phyloP scores from a whole-genome alignment of 768 basidiomycete species.

The Xerocomellus chrysenteron region DNA sequence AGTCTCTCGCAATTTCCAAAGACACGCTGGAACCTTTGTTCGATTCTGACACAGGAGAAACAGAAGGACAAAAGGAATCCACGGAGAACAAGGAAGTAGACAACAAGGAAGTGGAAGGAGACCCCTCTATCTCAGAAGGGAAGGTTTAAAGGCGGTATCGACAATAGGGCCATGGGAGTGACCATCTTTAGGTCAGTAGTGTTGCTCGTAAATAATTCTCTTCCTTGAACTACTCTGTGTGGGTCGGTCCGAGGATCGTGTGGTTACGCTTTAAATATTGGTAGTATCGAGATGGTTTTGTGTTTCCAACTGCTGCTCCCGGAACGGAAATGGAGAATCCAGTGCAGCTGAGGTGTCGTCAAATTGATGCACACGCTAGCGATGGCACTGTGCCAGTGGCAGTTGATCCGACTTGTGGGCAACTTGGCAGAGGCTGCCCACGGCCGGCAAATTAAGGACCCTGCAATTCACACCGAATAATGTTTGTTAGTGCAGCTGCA shows the following conservation, averaged over 20 bases:
- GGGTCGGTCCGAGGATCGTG: no score
- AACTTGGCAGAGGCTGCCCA: background rate
- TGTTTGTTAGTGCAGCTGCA: background rate
- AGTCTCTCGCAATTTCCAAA: slow-evolving; percentile 18
- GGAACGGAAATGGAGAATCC: background rate
- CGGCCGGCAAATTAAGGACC: background rate
- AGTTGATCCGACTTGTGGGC: background rate
- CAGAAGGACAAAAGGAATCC: background rate
- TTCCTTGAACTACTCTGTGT: background rate
- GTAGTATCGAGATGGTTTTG: background rate
- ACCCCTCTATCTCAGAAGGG: slow-evolving; percentile 2
- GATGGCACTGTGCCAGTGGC: no score
- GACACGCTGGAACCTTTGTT: background rate
- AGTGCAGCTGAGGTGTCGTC: background rate
- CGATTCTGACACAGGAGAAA: background rate
- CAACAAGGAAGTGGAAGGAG: background rate
- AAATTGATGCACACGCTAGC: background rate
- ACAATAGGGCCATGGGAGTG: no score
- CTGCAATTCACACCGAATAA: background rate
- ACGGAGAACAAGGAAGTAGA: background rate
- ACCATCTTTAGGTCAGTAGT: background rate
- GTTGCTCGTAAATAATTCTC: background rate
- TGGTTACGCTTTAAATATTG: no score
- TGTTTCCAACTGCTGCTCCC: background rate
- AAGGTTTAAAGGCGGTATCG: background rate